Percentiles rank a stretch among this genome's conserved stretches.
These are phyloP conservation scores for Tetradesmus obliquus DNA, from an alignment of 139 green algal genomes.

Conservation along the genomic window DNA sequence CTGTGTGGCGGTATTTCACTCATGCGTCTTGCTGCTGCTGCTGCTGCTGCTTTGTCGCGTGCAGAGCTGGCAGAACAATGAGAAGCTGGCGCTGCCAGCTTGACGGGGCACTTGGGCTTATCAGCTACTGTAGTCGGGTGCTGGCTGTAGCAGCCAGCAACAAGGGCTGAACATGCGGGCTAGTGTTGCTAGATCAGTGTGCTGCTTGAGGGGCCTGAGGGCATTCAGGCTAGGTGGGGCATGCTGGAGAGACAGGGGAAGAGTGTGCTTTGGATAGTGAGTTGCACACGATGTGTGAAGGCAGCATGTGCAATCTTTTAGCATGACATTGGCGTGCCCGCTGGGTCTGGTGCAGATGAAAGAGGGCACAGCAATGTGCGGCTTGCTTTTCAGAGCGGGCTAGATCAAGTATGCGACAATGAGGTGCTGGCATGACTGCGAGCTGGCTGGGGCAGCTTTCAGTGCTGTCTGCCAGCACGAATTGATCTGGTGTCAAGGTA, in stretches of 20 bases:
- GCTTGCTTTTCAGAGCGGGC: neutral
- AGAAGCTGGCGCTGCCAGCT: constrained; percentile 87
- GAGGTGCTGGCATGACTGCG: neutral
- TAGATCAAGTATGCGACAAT: too few species aligned
- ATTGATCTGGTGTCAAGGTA: too few species aligned
- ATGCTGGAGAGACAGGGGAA: neutral
- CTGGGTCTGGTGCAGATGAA: neutral
- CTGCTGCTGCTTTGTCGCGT: neutral
- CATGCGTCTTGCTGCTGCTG: neutral
- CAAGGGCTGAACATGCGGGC: neutral
- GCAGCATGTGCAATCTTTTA: too few species aligned
- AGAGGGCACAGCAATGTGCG: neutral
- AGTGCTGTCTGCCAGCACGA: too few species aligned
- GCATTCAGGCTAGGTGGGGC: neutral
- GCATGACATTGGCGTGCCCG: too few species aligned
- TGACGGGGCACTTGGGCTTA: constrained; percentile 51
- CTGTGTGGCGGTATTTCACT: too few species aligned
- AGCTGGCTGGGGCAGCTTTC: too few species aligned
- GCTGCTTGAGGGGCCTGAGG: neutral
- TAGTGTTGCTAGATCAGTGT: neutral
- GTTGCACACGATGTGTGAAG: too few species aligned
- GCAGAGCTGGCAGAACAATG: constrained; percentile 86
- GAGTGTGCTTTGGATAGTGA: neutral
- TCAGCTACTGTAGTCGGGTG: neutral
- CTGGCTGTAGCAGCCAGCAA: neutral